Percentiles rank a stretch among this genome's conserved stretches.
Conservation (phyloP, 2,329 filamentous ascomycete species). For the Diaporthe citrichinensis region DNA sequence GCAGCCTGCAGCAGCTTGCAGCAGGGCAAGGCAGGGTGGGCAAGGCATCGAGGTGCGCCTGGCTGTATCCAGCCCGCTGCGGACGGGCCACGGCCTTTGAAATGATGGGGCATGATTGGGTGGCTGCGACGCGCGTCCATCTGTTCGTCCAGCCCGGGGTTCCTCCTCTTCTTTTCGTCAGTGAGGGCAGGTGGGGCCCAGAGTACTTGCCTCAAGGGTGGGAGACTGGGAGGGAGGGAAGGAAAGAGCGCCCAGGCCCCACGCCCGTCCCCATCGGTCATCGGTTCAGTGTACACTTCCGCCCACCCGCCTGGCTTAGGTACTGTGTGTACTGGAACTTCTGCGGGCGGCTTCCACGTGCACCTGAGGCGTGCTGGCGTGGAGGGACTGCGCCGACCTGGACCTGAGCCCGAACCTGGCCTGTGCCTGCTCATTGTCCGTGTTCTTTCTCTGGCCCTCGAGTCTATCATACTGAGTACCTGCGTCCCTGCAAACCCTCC, state of each 20-base stretch:
- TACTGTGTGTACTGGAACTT: neutral
- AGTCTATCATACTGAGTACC: neutral
- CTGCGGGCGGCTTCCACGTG: conserved; percentile 17
- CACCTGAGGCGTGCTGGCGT: neutral
- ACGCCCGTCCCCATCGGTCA: neutral
- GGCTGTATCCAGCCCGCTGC: conserved; percentile 30
- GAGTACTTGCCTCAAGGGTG: neutral
- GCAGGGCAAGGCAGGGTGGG: neutral
- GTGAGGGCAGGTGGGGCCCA: conserved; percentile 11
- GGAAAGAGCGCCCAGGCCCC: neutral
- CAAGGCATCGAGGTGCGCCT: neutral
- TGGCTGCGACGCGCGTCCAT: conserved; percentile 40
- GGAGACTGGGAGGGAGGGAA: neutral
- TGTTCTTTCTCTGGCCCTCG: neutral
- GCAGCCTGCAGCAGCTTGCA: conserved; percentile 4
- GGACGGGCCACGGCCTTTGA: conserved; percentile 30
- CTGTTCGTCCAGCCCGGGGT: conserved; percentile 28
- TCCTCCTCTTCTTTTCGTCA: conserved; percentile 26
- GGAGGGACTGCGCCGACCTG: conserved; percentile 8
- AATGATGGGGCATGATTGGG: conserved; percentile 39
- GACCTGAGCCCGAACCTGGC: neutral
- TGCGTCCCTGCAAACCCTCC: neutral
- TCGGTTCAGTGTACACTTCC: neutral
- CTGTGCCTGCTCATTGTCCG: conserved; percentile 16
- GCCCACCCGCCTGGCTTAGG: neutral